Evolutionary conservation across 805 yeast species (phyloP).

Genomic region (Ogataea ganodermae): DNA sequence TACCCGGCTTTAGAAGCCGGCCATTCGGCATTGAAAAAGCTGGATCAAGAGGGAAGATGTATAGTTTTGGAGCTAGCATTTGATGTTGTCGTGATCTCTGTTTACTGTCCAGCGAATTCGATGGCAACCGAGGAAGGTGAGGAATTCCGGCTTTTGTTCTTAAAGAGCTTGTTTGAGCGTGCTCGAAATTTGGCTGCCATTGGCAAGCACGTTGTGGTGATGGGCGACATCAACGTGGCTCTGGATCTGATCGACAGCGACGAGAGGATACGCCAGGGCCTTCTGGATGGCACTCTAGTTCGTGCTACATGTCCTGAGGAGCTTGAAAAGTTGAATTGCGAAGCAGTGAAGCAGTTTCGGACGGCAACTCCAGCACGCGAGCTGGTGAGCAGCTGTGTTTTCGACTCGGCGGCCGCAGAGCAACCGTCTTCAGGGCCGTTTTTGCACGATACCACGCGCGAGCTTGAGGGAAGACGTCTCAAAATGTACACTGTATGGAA

Average conservation of each 20-base stretch:
- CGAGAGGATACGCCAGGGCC: slow-evolving; percentile 54
- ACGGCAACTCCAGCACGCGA: slow-evolving; percentile 43
- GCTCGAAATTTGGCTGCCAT: slow-evolving; percentile 51
- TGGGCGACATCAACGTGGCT: slow-evolving; percentile 90
- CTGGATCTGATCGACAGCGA: slow-evolving; percentile 84
- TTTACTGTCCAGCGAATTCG: slow-evolving; percentile 94
- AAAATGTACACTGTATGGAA: slow-evolving; percentile 93
- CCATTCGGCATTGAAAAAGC: slow-evolving; percentile 16
- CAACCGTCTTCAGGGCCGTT: slow-evolving; percentile 37
- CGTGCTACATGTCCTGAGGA: slow-evolving; percentile 23
- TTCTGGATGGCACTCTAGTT: slow-evolving; percentile 39
- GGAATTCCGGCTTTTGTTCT: slow-evolving; percentile 55
- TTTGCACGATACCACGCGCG: slow-evolving; percentile 63
- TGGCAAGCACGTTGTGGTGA: slow-evolving; percentile 70
- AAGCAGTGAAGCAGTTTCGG: slow-evolving; percentile 37
- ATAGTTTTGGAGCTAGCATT: slow-evolving; percentile 70
- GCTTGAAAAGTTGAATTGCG: slow-evolving; percentile 41
- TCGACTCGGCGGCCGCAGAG: slow-evolving; percentile 26
- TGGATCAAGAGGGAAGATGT: slow-evolving; percentile 87
- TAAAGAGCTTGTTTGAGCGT: slow-evolving; percentile 61
- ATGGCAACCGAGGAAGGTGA: slow-evolving; percentile 68
- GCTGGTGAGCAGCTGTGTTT: slow-evolving; percentile 46
- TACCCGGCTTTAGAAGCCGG: slow-evolving; percentile 50
- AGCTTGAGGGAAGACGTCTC: slow-evolving; percentile 53
- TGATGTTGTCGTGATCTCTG: slow-evolving; percentile 59